Evolutionary conservation across 2,329 filamentous ascomycete genomes (phyloP), one percentile per base, ranked within the genome.

Genomic region (Magnaporthiopsis rhizophila): DNA sequence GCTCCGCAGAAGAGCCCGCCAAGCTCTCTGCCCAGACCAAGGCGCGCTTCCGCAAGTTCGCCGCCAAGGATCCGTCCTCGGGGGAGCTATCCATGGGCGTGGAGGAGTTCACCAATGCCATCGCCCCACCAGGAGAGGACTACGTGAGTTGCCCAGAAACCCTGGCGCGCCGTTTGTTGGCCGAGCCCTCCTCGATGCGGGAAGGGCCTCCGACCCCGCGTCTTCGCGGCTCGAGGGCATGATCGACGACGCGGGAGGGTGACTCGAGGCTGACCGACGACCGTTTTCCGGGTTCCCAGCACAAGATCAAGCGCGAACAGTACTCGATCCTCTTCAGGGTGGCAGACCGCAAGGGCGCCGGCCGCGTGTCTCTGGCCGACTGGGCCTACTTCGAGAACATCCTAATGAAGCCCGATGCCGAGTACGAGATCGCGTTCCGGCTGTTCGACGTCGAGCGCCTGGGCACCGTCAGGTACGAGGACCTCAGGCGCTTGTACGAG

Each of bases 401-500:
- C 68, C 87, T 99, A 65, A 83, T 84, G 70, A 98, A 97, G 79
- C 90, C 95, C 67, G 95, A 98, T 74, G 95, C 95, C 75, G 95
- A 99, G 80, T 99, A 99, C 79, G 93, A 98, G 77, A 97, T 99
- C 71, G 94, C 95, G 21, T 99, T 98, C 80, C 91, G 95, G 71
- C 85, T 99, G 64, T 99, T 99, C 78, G 94, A 98, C 74, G 84
- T 91, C 71, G 88, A 94, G 62, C 86, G 90, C 67, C 90, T 87
- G 26, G 95, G 95, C 66, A 85, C 85, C 61, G 92, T 99, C 72
- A 94, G 93, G 75, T 97, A 94, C 73, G 90, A 96, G 56, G 87
- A 92, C 71, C 93, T 99, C 78, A 87, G 91, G 73, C 84, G 86
- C 65, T 80, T 94, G 65, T 97, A 96, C 78, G 90, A 94, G 78